These are phyloP conservation scores for Marasmius fiardii DNA, from an alignment of 1,284 basidiomycete species.

Conservation along the genomic window DNA sequence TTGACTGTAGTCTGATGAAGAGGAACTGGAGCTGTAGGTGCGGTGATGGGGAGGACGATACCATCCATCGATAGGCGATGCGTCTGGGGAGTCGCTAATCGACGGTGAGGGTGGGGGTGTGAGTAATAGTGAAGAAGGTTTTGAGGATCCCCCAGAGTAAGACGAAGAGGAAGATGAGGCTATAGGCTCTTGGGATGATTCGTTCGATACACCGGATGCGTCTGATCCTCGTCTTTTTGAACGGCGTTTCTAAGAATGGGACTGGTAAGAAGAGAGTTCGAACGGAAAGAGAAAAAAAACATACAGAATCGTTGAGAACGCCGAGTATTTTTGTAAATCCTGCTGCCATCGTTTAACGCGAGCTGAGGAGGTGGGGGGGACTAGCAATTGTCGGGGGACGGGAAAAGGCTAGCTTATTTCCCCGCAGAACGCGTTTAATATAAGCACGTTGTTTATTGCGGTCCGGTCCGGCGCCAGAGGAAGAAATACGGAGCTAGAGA, in stretches of 20 bases:
- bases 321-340: not conserved
- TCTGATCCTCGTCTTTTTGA: not conserved
- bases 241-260: not conserved
- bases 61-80: not conserved
- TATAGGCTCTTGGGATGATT: not conserved
- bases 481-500: not conserved
- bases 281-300: not conserved
- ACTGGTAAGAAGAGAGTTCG: not conserved
- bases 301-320: not conserved
- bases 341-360: not conserved
- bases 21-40: not conserved
- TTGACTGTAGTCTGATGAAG: not conserved
- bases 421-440: not conserved
- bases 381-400: not conserved
- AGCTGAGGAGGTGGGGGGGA: not conserved
- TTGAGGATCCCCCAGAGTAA: not conserved
- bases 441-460: not conserved
- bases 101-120: not conserved
- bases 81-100: not conserved
- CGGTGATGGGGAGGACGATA: not conserved
- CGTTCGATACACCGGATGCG: not conserved
- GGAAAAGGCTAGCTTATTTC: not conserved
- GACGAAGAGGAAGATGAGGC: not conserved
- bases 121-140: not conserved
- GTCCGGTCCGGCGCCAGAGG: not conserved